phyloP scores from a whole-genome alignment of 2,329 filamentous ascomycete genomes.

The Podosphaera aphanis region DNA sequence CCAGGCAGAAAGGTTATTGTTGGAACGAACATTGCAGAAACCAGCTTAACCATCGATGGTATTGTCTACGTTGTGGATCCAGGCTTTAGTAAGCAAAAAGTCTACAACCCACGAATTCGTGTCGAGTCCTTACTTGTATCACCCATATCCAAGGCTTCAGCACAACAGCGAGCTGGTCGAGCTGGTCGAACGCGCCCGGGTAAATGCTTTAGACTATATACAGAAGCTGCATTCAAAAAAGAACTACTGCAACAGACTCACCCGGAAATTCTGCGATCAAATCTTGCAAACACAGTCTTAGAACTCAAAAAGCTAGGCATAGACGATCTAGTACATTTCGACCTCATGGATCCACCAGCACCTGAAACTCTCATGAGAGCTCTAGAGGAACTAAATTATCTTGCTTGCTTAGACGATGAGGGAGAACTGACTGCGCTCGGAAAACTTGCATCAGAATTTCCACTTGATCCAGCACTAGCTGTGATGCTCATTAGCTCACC shows the following conservation, averaged over 20 bases:
- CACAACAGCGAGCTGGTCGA: conserved; percentile 93
- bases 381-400: conserved; percentile 88
- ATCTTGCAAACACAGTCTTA: conserved; percentile 80
- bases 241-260: conserved; percentile 95
- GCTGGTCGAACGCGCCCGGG: conserved; percentile 94
- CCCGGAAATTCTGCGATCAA: conserved; percentile 84
- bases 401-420: conserved; percentile 89
- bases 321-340: conserved; percentile 89
- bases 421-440: conserved; percentile 77
- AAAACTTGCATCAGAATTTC: conserved; percentile 77
- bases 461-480: conserved; percentile 75
- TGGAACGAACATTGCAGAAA: conserved; percentile 95
- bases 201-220: conserved; percentile 95
- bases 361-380: conserved; percentile 97
- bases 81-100: conserved; percentile 97
- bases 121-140: conserved; percentile 95
- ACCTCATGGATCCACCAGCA: conserved; percentile 93
- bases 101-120: conserved; percentile 90
- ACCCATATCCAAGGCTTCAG: conserved; percentile 91
- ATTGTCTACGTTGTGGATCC: conserved; percentile 99
- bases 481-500: conserved; percentile 97
- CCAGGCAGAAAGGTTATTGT: conserved; percentile 89
- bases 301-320: conserved; percentile 95
- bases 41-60: conserved; percentile 88
- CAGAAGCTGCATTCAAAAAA: conserved; percentile 86